phyloP scores from a whole-genome alignment of 345 rosid genomes.

The Alliaria petiolata region DNA sequence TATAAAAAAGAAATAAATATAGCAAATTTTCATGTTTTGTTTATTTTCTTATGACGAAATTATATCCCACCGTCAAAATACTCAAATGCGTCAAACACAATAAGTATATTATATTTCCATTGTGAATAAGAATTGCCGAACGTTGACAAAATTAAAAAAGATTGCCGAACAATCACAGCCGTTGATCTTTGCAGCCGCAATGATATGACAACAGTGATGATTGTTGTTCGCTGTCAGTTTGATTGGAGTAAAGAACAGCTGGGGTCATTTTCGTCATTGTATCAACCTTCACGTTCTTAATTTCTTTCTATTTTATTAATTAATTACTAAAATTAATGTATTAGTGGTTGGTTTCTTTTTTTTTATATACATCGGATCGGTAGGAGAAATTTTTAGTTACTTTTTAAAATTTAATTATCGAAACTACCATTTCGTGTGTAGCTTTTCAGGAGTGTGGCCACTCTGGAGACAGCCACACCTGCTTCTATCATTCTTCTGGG shows the following conservation, averaged over 20 bases:
- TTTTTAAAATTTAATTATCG: not conserved
- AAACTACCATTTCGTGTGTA: no score
- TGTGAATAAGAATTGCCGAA: not conserved
- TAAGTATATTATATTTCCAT: not conserved
- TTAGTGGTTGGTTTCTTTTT: not conserved
- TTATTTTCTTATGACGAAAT: not conserved
- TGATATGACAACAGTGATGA: constrained; percentile 1
- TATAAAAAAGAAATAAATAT: no score
- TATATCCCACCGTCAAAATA: not conserved
- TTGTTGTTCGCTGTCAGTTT: constrained; percentile 20
- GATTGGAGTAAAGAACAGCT: constrained; percentile 9
- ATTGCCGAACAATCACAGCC: not conserved
- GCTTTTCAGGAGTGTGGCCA: constrained; percentile 32
- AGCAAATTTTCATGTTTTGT: not conserved
- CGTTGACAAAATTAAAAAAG: not conserved
- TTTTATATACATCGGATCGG: constrained; percentile 16
- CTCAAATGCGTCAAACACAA: no score
- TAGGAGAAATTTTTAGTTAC: not conserved
- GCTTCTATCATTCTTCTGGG: constrained; percentile 20
- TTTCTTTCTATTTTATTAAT: not conserved
- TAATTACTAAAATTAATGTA: not conserved
- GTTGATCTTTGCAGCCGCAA: not conserved
- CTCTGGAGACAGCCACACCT: constrained; percentile 34
- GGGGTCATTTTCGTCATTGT: constrained; percentile 39
- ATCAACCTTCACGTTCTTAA: constrained; percentile 16